Percentiles rank a stretch among this genome's conserved stretches.
These are phyloP conservation scores for Tylopilus intermedius DNA, from an alignment of 768 basidiomycete genomes.

Conservation along the genomic window DNA sequence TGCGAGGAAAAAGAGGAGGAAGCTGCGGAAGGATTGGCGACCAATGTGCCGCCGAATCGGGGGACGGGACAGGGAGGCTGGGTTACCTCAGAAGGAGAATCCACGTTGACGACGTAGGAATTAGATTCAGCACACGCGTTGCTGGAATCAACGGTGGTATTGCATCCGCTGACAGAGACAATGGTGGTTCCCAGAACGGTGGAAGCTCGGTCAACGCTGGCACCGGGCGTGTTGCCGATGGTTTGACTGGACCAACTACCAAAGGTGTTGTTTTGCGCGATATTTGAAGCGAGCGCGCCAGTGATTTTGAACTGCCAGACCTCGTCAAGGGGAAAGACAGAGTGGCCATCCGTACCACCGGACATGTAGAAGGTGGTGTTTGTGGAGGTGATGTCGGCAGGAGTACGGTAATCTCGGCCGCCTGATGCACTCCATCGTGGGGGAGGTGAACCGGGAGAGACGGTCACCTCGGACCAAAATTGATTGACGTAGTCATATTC, in stretches of 20 bases:
- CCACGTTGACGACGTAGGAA: constrained; percentile 47
- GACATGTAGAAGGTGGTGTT: constrained; percentile 72
- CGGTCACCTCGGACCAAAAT: constrained; percentile 64
- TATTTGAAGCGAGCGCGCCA: constrained; percentile 68
- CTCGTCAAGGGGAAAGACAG: constrained; percentile 49
- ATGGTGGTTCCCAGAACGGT: constrained; percentile 51
- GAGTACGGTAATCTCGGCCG: constrained; percentile 60
- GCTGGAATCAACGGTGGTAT: constrained; percentile 34
- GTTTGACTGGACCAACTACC: constrained; percentile 59
- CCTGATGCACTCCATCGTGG: constrained; percentile 70
- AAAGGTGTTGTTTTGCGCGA: constrained; percentile 38
- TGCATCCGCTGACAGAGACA: constrained; percentile 61
- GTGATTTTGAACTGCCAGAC: constrained; percentile 68
- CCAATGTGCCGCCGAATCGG: constrained; percentile 53
- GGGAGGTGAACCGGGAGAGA: constrained; percentile 52
- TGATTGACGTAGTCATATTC: constrained; percentile 73
- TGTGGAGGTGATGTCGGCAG: constrained; percentile 27
- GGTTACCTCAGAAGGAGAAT: constrained; percentile 29
- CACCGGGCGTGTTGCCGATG: constrained; percentile 31
- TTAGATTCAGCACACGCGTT: constrained; percentile 55
- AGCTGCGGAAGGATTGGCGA: constrained; percentile 43
- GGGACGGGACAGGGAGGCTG: constrained; percentile 60
- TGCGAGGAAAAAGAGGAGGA: constrained; percentile 59
- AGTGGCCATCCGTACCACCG: constrained; percentile 58
- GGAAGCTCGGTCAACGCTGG: constrained; percentile 48